phyloP scores from a whole-genome alignment of 306 rosid species.

The Acacia melanoxylon region DNA sequence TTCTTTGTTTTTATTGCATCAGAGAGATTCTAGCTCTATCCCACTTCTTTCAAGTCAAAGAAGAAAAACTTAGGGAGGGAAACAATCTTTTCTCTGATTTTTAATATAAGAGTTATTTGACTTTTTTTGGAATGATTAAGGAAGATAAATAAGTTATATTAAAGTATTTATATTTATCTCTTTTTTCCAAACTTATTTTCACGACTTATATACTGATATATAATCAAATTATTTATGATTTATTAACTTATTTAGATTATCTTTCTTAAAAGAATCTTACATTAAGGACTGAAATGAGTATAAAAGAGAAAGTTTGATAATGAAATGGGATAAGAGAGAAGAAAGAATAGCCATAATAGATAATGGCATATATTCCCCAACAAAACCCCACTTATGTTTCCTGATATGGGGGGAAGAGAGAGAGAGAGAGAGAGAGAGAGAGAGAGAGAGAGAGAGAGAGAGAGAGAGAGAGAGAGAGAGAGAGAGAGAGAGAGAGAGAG shows the following conservation, averaged over 20 bases:
- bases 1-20: constrained; percentile 59
- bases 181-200: too few relatives aligned
- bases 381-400: constrained; percentile 90
- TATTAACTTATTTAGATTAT: too few relatives aligned
- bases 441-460: constrained; percentile 65
- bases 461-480: constrained; percentile 62
- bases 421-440: constrained; percentile 58
- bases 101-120: too few relatives aligned
- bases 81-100: too few relatives aligned
- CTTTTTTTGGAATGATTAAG: too few relatives aligned
- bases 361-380: constrained; percentile 97
- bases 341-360: constrained; percentile 47
- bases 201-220: too few relatives aligned
- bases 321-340: constrained; percentile 45
- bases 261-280: too few relatives aligned
- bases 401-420: constrained; percentile 88
- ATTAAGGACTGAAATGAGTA: too few relatives aligned
- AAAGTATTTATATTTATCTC: too few relatives aligned
- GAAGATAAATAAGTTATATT: too few relatives aligned
- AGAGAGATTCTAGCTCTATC: constrained; percentile 71
- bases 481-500: constrained; percentile 70
- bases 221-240: too few relatives aligned
- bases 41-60: constrained; percentile 75
- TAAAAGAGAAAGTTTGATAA: constrained; percentile 43
- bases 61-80: constrained; percentile 28